A percentile compares a stretch with the other conserved stretches of the same genome.
Evolutionary conservation across 75 land plant species (phyloP).

Genomic region (Selaginella tamariscina): DNA sequence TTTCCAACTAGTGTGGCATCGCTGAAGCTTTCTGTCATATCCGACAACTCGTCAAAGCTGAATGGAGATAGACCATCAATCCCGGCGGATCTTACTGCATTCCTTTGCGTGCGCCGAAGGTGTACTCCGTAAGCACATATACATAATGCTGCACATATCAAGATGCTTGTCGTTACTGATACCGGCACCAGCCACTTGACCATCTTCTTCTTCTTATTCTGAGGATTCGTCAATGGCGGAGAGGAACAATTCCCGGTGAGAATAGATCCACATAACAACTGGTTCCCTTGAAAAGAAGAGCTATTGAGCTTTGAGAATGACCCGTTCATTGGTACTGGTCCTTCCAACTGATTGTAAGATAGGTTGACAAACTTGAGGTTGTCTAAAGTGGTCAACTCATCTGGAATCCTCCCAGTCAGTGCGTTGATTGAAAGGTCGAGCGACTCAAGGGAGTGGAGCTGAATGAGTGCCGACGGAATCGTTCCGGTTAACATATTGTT

Average conservation of each 20-base stretch:
- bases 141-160: neutral
- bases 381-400: neutral
- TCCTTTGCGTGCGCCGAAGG: neutral
- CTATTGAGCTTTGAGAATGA: neutral
- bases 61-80: neutral
- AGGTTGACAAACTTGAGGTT: neutral
- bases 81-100: neutral
- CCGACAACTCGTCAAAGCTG: neutral
- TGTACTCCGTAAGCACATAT: too few relatives aligned
- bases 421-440: neutral
- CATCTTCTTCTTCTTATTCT: neutral
- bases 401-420: neutral
- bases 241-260: too few relatives aligned
- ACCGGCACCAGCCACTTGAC: neutral
- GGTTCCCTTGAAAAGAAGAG: neutral
- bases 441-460: neutral
- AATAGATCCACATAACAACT: neutral
- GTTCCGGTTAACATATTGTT: neutral
- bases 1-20: neutral
- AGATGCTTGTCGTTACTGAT: neutral
- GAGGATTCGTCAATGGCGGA: too few relatives aligned
- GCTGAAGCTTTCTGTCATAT: neutral
- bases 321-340: neutral
- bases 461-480: neutral
- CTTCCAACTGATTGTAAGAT: neutral